Evolutionary conservation across 495 filamentous ascomycete genomes (phyloP), one percentile per base, ranked within the genome.

Genomic region (Podospora tetraspora): DNA sequence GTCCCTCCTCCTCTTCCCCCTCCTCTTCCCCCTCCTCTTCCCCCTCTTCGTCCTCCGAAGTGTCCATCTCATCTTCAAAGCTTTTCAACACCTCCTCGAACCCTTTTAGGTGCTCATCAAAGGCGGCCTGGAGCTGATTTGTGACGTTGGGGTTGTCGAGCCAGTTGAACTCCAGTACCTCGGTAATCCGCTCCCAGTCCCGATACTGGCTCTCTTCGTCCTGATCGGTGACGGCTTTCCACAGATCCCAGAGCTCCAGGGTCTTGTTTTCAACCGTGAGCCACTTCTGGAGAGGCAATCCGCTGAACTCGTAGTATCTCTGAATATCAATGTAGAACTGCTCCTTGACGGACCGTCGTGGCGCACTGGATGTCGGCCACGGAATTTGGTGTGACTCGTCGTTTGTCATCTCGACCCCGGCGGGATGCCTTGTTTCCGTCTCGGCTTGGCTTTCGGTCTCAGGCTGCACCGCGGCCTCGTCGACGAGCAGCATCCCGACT

Each of bases 121-220:
- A 82, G 10, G 70, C 72, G 43, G 37, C 27, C 64, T 76, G 69
- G 61, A 87, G 72, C 52, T 81, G 74, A 37, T 72, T 30, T 7
- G 78, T 68, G 23, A 79, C 73, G 8, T 70, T 70, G 5, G 73
- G 69, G 21, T 77, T 57, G 12, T 76, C 62, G 56, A 77, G 63
- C 75, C 77, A 81, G 69, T 83, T 71, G 66, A 81, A 77, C 0
- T 74, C 78, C 22, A 85, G 71, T 0, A 61, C 43, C 57, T 78
- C 79, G 0, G 79, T 74, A 22, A 85, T 70, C 21, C 72, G 62
- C 58, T 78, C 69, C 81, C 80, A 82, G 66, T 81, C 72, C 21
- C 78, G 79, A 19, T 66, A 66, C 21, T 13, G 34, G 12, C 27
- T 61, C 27, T 70, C 67, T 27, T 72, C 62, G 10, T 77, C 65